phyloP scores from a whole-genome alignment of 2,329 filamentous ascomycete species.

The Dothistroma septosporum region DNA sequence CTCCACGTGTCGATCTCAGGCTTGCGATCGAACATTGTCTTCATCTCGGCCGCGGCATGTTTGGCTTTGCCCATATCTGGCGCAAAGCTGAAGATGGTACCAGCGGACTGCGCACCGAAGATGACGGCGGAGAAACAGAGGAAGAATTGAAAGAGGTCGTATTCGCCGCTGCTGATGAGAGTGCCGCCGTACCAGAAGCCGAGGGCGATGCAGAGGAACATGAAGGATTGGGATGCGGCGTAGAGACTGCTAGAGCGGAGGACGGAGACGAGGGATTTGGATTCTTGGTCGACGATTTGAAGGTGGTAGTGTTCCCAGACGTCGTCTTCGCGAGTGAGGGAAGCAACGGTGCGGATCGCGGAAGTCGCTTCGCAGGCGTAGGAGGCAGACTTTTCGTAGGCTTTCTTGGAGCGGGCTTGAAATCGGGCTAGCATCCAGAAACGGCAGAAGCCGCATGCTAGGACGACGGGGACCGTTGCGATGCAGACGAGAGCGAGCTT shows the following conservation, averaged over 20 bases:
- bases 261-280: slow-evolving; percentile 66
- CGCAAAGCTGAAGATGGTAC: slow-evolving; percentile 82
- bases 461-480: slow-evolving; percentile 69
- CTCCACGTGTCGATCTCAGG: slow-evolving; percentile 83
- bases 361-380: slow-evolving; percentile 92
- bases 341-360: slow-evolving; percentile 88
- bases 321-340: slow-evolving; percentile 79
- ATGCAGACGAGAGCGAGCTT: slow-evolving; percentile 82
- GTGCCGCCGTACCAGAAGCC: slow-evolving; percentile 91
- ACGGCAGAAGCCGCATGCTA: slow-evolving; percentile 79
- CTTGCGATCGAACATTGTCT: slow-evolving; percentile 75
- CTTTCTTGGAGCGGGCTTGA: slow-evolving; percentile 71
- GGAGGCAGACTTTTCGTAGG: slow-evolving; percentile 75
- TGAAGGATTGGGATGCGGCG: slow-evolving; percentile 75
- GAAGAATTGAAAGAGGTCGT: slow-evolving; percentile 83
- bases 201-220: slow-evolving; percentile 78
- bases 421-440: slow-evolving; percentile 81
- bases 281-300: slow-evolving; percentile 63
- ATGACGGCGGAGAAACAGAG: slow-evolving; percentile 83
- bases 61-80: slow-evolving; percentile 93
- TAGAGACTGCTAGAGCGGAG: slow-evolving; percentile 75
- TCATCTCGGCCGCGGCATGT: slow-evolving; percentile 73
- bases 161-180: slow-evolving; percentile 66
- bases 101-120: slow-evolving; percentile 88
- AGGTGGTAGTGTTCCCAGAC: slow-evolving; percentile 68